Conservation (phyloP, 768 basidiomycete genomes). For the Amanita rimosa region DNA sequence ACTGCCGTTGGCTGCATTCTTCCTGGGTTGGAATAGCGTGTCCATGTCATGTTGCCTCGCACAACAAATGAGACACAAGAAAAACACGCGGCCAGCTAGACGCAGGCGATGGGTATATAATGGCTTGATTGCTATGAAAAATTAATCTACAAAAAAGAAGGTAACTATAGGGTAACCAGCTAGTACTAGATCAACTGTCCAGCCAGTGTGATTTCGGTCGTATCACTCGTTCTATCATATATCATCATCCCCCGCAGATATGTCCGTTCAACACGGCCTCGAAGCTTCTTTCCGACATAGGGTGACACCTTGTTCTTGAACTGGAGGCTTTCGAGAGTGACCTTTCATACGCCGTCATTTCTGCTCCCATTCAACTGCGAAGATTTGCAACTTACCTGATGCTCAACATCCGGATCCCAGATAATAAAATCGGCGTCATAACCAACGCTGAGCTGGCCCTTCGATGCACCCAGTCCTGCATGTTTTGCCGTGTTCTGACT, state of each 20-base stretch:
- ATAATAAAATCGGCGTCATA: constrained; percentile 81
- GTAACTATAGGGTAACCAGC: too few relatives aligned
- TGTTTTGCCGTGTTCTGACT: constrained; percentile 66
- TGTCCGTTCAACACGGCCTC: constrained; percentile 65
- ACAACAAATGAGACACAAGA: too few relatives aligned
- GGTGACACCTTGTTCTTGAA: constrained; percentile 96
- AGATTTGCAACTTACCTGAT: constrained; percentile 23
- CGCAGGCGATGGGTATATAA: too few relatives aligned
- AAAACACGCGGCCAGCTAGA: too few relatives aligned
- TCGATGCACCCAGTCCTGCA: constrained; percentile 55
- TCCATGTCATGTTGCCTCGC: neutral
- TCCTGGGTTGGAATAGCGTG: neutral
- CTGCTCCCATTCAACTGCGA: neutral
- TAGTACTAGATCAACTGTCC: neutral
- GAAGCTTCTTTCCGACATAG: constrained; percentile 65
- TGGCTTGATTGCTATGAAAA: neutral
- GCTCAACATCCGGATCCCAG: constrained; percentile 47
- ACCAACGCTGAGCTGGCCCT: constrained; percentile 67
- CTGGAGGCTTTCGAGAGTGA: constrained; percentile 57
- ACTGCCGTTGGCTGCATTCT: neutral
- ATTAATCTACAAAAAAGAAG: neutral
- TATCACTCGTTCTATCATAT: constrained; percentile 31
- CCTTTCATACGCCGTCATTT: constrained; percentile 29
- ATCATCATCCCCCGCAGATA: constrained; percentile 68
- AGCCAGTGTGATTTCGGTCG: neutral